Conservation (phyloP, 768 basidiomycete species). For the Russula foetens region DNA sequence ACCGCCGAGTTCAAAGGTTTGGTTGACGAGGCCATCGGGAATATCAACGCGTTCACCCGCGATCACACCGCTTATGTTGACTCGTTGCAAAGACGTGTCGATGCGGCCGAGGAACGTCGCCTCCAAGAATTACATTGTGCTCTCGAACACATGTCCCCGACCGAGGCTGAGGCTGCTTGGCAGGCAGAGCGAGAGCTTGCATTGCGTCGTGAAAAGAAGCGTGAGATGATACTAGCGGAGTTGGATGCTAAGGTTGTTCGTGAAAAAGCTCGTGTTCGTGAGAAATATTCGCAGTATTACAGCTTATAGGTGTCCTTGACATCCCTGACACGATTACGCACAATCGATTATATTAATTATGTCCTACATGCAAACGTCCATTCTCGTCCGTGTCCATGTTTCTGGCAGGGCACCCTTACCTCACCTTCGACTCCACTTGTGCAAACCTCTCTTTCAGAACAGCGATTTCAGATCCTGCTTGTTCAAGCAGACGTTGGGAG, state of each 20-base stretch:
- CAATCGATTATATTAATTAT: neutral
- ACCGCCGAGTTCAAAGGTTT: neutral
- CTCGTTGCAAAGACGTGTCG: neutral
- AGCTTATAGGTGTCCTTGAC: too few relatives aligned
- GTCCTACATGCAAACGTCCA: neutral
- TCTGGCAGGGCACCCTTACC: too few relatives aligned
- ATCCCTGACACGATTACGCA: neutral
- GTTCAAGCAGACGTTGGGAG: neutral
- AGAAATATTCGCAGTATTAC: neutral
- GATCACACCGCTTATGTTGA: neutral
- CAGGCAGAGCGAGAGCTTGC: neutral
- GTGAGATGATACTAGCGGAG: neutral
- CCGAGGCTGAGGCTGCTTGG: neutral
- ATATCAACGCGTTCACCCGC: neutral
- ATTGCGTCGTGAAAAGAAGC: neutral
- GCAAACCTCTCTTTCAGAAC: too few relatives aligned
- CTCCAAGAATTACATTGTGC: neutral
- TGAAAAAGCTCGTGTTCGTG: neutral
- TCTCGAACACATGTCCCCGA: neutral
- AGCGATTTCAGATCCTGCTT: neutral
- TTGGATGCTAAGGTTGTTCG: neutral
- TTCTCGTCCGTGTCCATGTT: neutral
- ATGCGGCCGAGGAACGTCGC: neutral
- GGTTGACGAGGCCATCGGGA: neutral
- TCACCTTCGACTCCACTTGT: too few relatives aligned